Conservation (phyloP, 345 rosid genomes). For the Isatis tinctoria region DNA sequence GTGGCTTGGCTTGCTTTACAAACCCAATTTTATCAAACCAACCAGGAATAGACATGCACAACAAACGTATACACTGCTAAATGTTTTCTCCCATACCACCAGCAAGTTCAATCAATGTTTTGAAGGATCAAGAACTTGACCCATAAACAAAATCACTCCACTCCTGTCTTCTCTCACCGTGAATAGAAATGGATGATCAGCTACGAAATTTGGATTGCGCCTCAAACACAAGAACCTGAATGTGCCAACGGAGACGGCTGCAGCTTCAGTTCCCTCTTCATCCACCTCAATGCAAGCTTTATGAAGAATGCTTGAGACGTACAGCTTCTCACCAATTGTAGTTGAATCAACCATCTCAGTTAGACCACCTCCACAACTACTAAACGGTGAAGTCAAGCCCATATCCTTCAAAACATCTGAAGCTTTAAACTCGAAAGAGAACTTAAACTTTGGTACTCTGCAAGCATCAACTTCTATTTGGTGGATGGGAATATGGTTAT, state of each 20-base stretch:
- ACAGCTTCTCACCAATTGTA: conserved; percentile 16
- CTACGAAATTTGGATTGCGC: conserved; percentile 39
- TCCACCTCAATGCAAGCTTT: conserved; percentile 56
- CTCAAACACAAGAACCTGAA: background rate
- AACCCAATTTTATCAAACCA: background rate
- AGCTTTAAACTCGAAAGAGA: conserved; percentile 46
- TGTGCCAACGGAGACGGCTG: conserved; percentile 37
- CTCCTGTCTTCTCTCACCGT: background rate
- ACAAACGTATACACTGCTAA: background rate
- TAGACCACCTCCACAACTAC: conserved; percentile 37
- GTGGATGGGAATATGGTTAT: conserved; percentile 36
- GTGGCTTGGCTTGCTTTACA: background rate
- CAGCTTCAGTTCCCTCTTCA: conserved; percentile 70
- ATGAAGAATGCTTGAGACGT: conserved; percentile 46
- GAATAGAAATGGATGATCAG: conserved; percentile 63
- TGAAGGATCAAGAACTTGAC: conserved; percentile 33
- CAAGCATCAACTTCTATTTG: conserved; percentile 33
- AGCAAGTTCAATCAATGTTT: conserved; percentile 5
- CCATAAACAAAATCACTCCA: conserved; percentile 30
- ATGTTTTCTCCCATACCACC: background rate
- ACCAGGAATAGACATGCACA: background rate
- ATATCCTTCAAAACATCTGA: conserved; percentile 39
- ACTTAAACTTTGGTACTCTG: conserved; percentile 50
- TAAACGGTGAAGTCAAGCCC: conserved; percentile 53
- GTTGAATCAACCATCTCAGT: conserved; percentile 51